Conservation (phyloP, 257 asterid genomes). For the Linaria vulgaris region DNA sequence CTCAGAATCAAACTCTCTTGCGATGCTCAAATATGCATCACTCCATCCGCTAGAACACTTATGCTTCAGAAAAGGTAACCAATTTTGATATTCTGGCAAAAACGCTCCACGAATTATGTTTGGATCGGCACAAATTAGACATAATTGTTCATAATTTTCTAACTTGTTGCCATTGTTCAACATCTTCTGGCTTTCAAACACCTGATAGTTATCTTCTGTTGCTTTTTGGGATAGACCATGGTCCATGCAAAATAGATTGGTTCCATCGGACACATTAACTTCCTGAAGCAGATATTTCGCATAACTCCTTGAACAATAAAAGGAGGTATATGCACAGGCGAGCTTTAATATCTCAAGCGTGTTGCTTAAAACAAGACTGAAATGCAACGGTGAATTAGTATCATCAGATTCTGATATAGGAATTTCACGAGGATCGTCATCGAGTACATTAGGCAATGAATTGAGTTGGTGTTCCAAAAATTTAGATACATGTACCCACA, state of each 20-base stretch:
- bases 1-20: conserved; percentile 63
- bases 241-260: conserved; percentile 40
- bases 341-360: conserved; percentile 47
- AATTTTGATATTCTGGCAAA: conserved; percentile 47
- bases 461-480: conserved; percentile 52
- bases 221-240: conserved; percentile 37
- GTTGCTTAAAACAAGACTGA: conserved; percentile 35
- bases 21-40: conserved; percentile 57
- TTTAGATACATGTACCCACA: conserved; percentile 69
- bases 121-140: conserved; percentile 52
- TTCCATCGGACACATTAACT: conserved; percentile 42
- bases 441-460: conserved; percentile 37
- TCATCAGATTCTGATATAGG: conserved; percentile 31
- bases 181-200: conserved; percentile 32
- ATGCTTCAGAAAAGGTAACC: conserved; percentile 53
- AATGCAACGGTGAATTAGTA: conserved; percentile 33
- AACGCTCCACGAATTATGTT: conserved; percentile 50
- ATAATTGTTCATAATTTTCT: conserved; percentile 50
- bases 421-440: conserved; percentile 33
- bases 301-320: conserved; percentile 58
- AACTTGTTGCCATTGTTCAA: conserved; percentile 33
- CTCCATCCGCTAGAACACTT: conserved; percentile 67
- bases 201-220: conserved; percentile 33
- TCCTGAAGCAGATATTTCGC: conserved; percentile 58
- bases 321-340: conserved; percentile 52